These are phyloP conservation scores for Chaetomiaceae sp. DNA, from an alignment of 2,329 filamentous ascomycete species.

Conservation along the genomic window DNA sequence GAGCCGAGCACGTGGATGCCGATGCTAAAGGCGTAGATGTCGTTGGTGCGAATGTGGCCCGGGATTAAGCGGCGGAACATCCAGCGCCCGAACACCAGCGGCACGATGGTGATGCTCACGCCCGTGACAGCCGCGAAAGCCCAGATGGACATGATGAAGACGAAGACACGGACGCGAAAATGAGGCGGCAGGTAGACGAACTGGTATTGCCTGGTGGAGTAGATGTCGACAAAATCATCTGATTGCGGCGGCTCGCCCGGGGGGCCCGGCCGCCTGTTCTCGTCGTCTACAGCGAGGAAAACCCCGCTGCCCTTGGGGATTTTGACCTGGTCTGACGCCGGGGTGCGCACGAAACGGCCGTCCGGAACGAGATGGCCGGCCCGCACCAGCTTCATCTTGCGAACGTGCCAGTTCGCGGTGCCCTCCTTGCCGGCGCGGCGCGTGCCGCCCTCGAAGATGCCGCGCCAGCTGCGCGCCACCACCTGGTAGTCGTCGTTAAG, in stretches of 20 bases:
- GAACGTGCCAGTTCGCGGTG: slow-evolving; percentile 31
- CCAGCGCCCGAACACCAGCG: slow-evolving; percentile 74
- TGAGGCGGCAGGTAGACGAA: slow-evolving; percentile 77
- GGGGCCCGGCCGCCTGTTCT: slow-evolving; percentile 60
- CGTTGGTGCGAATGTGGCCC: slow-evolving; percentile 69
- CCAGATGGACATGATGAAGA: slow-evolving; percentile 90
- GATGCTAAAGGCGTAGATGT: slow-evolving; percentile 92
- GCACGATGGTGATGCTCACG: slow-evolving; percentile 76
- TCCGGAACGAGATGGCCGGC: slow-evolving; percentile 55
- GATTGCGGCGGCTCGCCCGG: slow-evolving; percentile 58
- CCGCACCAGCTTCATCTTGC: slow-evolving; percentile 41
- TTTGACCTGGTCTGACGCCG: slow-evolving; percentile 89
- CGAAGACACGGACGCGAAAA: slow-evolving; percentile 71
- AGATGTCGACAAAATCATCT: slow-evolving; percentile 44
- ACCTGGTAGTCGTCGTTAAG: slow-evolving; percentile 38
- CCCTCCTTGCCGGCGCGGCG: slow-evolving; percentile 32
- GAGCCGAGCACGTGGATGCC: slow-evolving; percentile 77
- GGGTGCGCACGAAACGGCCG: slow-evolving; percentile 83
- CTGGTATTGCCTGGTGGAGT: slow-evolving; percentile 56
- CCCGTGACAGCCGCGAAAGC: slow-evolving; percentile 84
- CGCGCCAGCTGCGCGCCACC: slow-evolving; percentile 51
- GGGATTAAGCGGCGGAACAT: slow-evolving; percentile 72
- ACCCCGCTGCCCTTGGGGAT: slow-evolving; percentile 78
- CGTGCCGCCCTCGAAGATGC: slow-evolving; percentile 45
- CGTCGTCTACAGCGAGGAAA: slow-evolving; percentile 68